These are phyloP conservation scores for Colletotrichum truncatum DNA, from an alignment of 2,329 filamentous ascomycete species.

Conservation along the genomic window DNA sequence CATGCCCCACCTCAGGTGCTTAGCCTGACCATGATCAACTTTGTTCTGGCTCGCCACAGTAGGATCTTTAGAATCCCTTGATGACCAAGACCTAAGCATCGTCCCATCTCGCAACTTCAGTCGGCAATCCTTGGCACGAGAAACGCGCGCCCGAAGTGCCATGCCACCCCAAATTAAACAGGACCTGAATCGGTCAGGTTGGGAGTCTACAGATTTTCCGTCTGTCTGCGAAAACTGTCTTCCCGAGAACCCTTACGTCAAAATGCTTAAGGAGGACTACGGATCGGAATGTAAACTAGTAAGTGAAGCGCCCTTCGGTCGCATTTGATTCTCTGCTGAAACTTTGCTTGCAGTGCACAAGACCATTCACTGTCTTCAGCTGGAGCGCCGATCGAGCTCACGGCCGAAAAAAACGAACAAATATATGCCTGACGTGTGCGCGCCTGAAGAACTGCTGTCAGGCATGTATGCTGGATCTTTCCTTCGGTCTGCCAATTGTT, in stretches of 20 bases:
- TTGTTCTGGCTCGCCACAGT: neutral
- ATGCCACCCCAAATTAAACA: constrained; percentile 96
- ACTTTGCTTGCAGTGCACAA: constrained; percentile 69
- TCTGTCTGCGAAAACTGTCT: constrained; percentile 93
- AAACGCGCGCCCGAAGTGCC: constrained; percentile 32
- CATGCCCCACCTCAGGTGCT: no score
- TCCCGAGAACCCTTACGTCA: constrained; percentile 95
- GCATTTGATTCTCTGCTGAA: constrained; percentile 31
- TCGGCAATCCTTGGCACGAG: neutral
- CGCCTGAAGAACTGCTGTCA: constrained; percentile 99
- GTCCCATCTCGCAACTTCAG: neutral
- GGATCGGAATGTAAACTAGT: constrained; percentile 83
- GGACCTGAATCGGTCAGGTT: constrained; percentile 93
- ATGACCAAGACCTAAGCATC: neutral
- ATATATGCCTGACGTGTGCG: constrained; percentile 95
- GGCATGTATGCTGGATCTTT: constrained; percentile 97
- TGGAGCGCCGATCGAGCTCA: constrained; percentile 93
- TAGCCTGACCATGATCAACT: neutral
- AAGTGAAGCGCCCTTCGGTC: constrained; percentile 28
- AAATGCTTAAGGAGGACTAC: constrained; percentile 98
- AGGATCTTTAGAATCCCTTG: neutral
- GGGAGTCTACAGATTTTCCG: constrained; percentile 93
- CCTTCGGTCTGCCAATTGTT: constrained; percentile 93
- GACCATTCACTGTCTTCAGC: constrained; percentile 93
- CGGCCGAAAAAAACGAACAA: constrained; percentile 90